Evolutionary conservation across 768 basidiomycete genomes (phyloP).

Genomic region (Mrakia frigida): DNA sequence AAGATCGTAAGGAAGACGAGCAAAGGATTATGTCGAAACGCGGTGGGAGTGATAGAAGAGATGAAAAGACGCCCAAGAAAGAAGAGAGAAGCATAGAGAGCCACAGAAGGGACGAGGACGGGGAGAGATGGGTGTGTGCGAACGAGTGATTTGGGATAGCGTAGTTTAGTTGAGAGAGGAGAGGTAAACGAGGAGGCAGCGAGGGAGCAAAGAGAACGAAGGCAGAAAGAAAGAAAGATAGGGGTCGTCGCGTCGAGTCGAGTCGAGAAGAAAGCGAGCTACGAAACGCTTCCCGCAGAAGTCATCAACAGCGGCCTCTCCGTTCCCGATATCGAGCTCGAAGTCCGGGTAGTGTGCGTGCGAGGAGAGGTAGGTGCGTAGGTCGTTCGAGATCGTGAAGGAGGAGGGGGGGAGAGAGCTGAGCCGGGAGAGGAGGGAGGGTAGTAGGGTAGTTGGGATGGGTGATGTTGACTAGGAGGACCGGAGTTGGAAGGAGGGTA

Average conservation of each 20-base stretch:
- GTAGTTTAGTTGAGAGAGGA: too few species aligned
- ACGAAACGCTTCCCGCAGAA: background rate
- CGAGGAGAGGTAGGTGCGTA: background rate
- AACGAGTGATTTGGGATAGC: too few species aligned
- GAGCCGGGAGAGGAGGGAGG: background rate
- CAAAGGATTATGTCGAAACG: too few species aligned
- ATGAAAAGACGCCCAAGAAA: background rate
- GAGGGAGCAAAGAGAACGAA: background rate
- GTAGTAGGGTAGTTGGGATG: background rate
- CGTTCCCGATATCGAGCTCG: constrained; percentile 2
- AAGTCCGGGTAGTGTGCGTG: background rate
- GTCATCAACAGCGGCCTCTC: background rate
- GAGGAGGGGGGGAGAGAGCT: background rate
- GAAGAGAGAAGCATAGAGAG: background rate
- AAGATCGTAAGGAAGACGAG: background rate
- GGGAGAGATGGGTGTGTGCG: too few species aligned
- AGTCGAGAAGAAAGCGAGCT: constrained; percentile 26
- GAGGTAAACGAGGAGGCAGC: background rate
- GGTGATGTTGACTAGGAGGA: too few species aligned
- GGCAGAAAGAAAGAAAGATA: background rate
- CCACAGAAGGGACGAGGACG: too few species aligned
- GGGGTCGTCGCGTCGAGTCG: constrained; percentile 27
- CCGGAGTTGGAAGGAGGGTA: too few species aligned
- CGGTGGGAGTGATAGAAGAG: background rate
- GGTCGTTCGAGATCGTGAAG: constrained; percentile 18